These are phyloP conservation scores for Heliocybe sulcata DNA, from an alignment of 1,284 basidiomycete genomes.

Conservation along the genomic window DNA sequence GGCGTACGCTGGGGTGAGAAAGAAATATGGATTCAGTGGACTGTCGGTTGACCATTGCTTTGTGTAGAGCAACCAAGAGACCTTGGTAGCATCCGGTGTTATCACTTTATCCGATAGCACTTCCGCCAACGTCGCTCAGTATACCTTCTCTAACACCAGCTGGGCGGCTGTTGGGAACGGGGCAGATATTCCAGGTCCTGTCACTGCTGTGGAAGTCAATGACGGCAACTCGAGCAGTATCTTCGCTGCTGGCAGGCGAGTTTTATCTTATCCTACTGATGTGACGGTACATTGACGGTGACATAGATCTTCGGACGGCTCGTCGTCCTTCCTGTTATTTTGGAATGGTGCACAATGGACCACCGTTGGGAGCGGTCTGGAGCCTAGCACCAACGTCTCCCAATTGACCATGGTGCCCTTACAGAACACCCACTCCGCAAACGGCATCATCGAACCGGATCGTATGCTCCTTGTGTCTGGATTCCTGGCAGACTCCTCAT, in stretches of 20 bases:
- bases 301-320: slow-evolving; percentile 45
- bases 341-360: slow-evolving; percentile 81
- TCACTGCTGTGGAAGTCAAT: slow-evolving; percentile 85
- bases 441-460: slow-evolving; percentile 73
- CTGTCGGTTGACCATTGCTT: slow-evolving; percentile 5
- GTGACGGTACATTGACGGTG: slow-evolving; percentile 4
- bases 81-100: slow-evolving; percentile 66
- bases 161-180: slow-evolving; percentile 73
- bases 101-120: slow-evolving; percentile 56
- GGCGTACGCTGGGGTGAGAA: slow-evolving; percentile 73
- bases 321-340: slow-evolving; percentile 65
- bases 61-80: slow-evolving; percentile 49
- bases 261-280: slow-evolving; percentile 6
- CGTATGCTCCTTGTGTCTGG: slow-evolving; percentile 91
- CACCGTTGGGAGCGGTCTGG: slow-evolving; percentile 49
- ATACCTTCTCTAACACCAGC: slow-evolving; percentile 57
- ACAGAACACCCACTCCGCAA: slow-evolving; percentile 63
- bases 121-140: slow-evolving; percentile 65
- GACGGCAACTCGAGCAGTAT: slow-evolving; percentile 76
- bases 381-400: slow-evolving; percentile 56
- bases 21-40: slow-evolving; percentile 3
- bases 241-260: slow-evolving; percentile 83
- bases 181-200: slow-evolving; percentile 76
- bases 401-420: slow-evolving; percentile 91
- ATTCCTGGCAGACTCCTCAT: slow-evolving; percentile 57